Conservation (phyloP, 805 yeast genomes). For the Maudiozyma bulderi region DNA sequence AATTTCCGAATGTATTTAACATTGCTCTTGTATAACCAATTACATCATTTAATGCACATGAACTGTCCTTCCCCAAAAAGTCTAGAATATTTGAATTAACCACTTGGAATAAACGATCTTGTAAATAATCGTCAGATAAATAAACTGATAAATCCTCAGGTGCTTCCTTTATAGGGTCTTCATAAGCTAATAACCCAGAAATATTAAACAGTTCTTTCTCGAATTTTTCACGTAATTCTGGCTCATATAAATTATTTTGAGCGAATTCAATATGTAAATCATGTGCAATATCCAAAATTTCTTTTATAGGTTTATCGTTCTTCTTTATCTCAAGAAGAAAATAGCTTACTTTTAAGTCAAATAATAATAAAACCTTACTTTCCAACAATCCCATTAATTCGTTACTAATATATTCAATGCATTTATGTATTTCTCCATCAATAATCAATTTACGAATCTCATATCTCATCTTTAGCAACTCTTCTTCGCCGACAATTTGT, state of each 20-base stretch:
- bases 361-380: slow-evolving; percentile 16
- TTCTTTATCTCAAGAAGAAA: slow-evolving; percentile 14
- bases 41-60: slow-evolving; percentile 36
- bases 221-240: slow-evolving; percentile 24
- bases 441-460: slow-evolving; percentile 35
- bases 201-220: slow-evolving; percentile 36
- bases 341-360: slow-evolving; percentile 23
- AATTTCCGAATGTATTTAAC: slow-evolving; percentile 20
- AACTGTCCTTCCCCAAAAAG: slow-evolving; percentile 35
- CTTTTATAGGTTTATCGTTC: slow-evolving; percentile 5
- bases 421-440: slow-evolving; percentile 38
- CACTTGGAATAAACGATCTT: slow-evolving; percentile 25
- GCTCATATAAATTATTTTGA: slow-evolving; percentile 8
- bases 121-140: slow-evolving; percentile 20
- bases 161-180: slow-evolving; percentile 37
- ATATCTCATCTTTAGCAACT: slow-evolving; percentile 35
- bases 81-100: slow-evolving; percentile 33
- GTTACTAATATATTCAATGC: slow-evolving; percentile 30
- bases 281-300: slow-evolving; percentile 18
- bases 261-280: slow-evolving; percentile 18
- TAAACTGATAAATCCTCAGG: slow-evolving; percentile 20
- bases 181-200: slow-evolving; percentile 44
- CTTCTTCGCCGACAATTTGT: slow-evolving; percentile 28
- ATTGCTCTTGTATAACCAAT: slow-evolving; percentile 33
- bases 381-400: slow-evolving; percentile 21